Evolutionary conservation across 176 grass and related monocot species (phyloP), one percentile per base, ranked within the genome.

Genomic region (Typha latifolia): DNA sequence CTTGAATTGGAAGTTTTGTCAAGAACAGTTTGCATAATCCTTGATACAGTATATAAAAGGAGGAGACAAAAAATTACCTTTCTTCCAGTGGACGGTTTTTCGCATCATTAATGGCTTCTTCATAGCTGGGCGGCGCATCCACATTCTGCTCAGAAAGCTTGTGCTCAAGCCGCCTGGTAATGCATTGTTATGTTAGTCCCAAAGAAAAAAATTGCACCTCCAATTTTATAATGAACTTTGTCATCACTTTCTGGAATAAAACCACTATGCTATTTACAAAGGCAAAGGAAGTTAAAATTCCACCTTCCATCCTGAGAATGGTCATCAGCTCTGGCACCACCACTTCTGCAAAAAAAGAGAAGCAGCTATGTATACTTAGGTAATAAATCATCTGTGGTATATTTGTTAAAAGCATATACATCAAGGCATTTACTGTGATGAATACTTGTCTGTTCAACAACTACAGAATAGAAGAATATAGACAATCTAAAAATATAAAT

Each of bases 261-360:
- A 48, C 1, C 49, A 55, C 78, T 69, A 14, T 66, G 27, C 1
- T 29, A 56, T 32, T 74, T 62, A 29, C 26, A 32, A 20, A 61
- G 51, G 49, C 47, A 15, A 74, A 6, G 22, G 73, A 49, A 22
- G 15, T 62, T 21, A 51, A 79, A 48, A 62, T 47, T 69, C 63
- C 78, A 97, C 93, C 85, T 97, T 37, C 92, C 85, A 78, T 97
- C 89, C 73, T 79, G 75, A 79, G 77, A 69, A 84, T 68, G 37
- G 6, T 72, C 80, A 63, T 96, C 92, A 67, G 49, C 77, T n/a
- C 82, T 86, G 70, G 81, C 87, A 62, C 81, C 83, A 7, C 71
- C 86, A 69, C 85, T 83, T 70, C 89, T 93, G 72, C 73, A 79
- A 81, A 15, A 15, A 43, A 55, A 29, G 34, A 84, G 16, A 19